Percentiles rank a stretch among this genome's conserved stretches.
Evolutionary conservation across 441 rosid genomes (phyloP).

Genomic region (Euphorbia schlechtendalii): DNA sequence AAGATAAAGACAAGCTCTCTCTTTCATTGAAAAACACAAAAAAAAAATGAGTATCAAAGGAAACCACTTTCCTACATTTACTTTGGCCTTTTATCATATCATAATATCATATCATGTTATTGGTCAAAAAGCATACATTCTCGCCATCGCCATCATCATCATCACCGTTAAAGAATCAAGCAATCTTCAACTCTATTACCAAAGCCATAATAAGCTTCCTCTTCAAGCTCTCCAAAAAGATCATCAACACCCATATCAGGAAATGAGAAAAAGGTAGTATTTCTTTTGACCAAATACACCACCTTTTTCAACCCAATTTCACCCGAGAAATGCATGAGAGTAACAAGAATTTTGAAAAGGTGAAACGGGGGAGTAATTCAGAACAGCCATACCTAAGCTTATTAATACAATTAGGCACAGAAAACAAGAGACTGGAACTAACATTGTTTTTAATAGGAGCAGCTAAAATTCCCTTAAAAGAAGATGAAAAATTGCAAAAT

Average conservation of each 20-base stretch:
- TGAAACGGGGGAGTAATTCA: neutral
- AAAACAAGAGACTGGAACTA: neutral
- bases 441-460: neutral
- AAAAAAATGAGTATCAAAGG: conserved; percentile 35
- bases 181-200: conserved; percentile 36
- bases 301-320: neutral
- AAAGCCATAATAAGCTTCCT: conserved; percentile 29
- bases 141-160: conserved; percentile 23
- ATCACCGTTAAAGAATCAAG: conserved; percentile 23
- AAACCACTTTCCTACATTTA: conserved; percentile 38
- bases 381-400: neutral
- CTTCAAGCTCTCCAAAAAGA: conserved; percentile 32
- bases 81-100: conserved; percentile 25
- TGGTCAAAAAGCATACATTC: conserved; percentile 36
- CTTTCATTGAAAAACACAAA: too few species aligned
- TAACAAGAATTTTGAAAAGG: neutral
- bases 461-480: neutral
- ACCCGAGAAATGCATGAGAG: neutral
- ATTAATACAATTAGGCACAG: neutral
- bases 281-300: conserved; percentile 2
- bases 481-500: too few species aligned
- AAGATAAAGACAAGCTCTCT: conserved; percentile 17
- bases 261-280: conserved; percentile 8
- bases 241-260: conserved; percentile 30
- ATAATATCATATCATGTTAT: conserved; percentile 37